These are phyloP conservation scores for Malassezia arunalokei DNA, from an alignment of 1,284 basidiomycete genomes.

Conservation along the genomic window DNA sequence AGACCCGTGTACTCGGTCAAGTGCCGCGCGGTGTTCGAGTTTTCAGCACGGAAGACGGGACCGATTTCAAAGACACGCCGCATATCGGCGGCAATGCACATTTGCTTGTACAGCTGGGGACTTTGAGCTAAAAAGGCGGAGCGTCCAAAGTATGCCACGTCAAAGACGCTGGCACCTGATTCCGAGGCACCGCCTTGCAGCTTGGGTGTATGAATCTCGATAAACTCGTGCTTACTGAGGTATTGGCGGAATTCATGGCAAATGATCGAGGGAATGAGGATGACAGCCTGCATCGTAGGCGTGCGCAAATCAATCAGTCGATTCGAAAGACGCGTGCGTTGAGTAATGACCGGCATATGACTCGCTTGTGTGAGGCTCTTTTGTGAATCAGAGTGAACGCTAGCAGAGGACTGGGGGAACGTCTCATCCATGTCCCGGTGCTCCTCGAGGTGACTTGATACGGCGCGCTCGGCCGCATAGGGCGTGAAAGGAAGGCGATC, in stretches of 20 bases:
- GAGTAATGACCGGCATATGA: conserved; percentile 21
- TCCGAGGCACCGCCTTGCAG: conserved; percentile 40
- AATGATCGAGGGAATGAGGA: conserved; percentile 36
- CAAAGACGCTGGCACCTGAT: conserved; percentile 36
- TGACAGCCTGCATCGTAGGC: conserved; percentile 35
- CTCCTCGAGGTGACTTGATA: conserved; percentile 22
- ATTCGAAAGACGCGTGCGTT: conserved; percentile 35
- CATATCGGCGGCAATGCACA: conserved; percentile 40
- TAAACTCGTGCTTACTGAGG: conserved; percentile 26
- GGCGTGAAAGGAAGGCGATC: conserved; percentile 38
- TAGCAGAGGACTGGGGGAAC: conserved; percentile 7
- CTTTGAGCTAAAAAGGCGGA: conserved; percentile 37
- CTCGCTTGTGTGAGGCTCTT: conserved; percentile 1
- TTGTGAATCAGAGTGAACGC: conserved; percentile 1
- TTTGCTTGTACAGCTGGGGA: conserved; percentile 43
- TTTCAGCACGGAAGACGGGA: conserved; percentile 42
- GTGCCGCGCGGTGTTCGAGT: conserved; percentile 41
- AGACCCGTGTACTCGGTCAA: conserved; percentile 42
- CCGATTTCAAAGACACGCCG: conserved; percentile 41
- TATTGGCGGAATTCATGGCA: conserved; percentile 34
- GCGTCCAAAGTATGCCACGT: conserved; percentile 41
- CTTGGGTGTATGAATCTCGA: conserved; percentile 43
- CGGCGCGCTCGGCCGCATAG: conserved; percentile 32
- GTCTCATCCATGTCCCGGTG: conserved; percentile 12
- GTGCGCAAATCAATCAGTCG: conserved; percentile 39